Base-by-base conservation (phyloP, 106 monocot genomes). In the Dioscorea alata region DNA sequence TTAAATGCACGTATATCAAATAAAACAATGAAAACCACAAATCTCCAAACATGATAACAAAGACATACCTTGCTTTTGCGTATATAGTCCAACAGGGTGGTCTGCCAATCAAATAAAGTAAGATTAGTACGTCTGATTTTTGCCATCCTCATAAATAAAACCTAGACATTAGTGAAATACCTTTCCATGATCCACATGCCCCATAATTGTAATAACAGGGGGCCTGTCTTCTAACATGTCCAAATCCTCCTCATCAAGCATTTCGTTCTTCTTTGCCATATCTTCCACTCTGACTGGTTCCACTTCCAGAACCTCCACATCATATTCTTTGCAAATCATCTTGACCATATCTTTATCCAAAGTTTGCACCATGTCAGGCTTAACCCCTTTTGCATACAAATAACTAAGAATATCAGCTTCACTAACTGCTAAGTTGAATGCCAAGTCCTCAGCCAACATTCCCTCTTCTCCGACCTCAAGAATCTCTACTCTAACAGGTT, bases 161-260 rank as follows among this genome's bases (percentile, higher is more conserved):
- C 14, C 15, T n/a, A 33, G 58, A 33, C 50, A 33, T 51, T 61
- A 64, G 75, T 19, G 31, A 50, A n/a, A 69, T 69, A 93, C 92
- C 92, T 99, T 99, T 65, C 97, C 97, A 64, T 99, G 97, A 81
- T 99, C 97, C 0, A 99, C 97, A 84, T 99, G 97, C 18, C 97
- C 97, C 97, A 99, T 92, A 62, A 99, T 99, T 21, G 97, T 99
- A 65, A 99, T 85, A 69, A 99, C 81, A 17, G 97, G 97, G 48
- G 97, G 85, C 67, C 97, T 79, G 19, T 73, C 79, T 78, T 87
- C 87, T 49, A 99, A 71, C 80, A 69, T 75, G 35, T 93, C 83
- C 64, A 87, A 66, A 73, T 97, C 92, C 48, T 89, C 86, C 4
- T 89, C 89, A 57, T 92, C 92, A 56, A 99, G 74, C 23, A 93